These are phyloP conservation scores for Phytopythium helicoides DNA, from an alignment of 352 stramenopile species.

Conservation along the genomic window DNA sequence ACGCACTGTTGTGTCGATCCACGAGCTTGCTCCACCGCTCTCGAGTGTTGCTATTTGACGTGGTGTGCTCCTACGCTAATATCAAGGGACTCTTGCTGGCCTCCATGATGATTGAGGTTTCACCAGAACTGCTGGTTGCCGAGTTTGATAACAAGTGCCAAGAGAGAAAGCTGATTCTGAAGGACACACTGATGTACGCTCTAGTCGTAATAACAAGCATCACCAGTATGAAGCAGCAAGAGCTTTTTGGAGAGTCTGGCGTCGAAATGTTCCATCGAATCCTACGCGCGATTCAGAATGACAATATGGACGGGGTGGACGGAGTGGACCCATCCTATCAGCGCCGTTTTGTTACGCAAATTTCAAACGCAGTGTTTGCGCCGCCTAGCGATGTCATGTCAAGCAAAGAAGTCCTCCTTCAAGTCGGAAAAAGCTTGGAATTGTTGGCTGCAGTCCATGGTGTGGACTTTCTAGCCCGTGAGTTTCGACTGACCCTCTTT, in stretches of 20 bases:
- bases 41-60: constrained; percentile 43
- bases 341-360: constrained; percentile 7
- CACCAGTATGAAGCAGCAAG: constrained; percentile 24
- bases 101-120: constrained; percentile 30
- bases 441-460: constrained; percentile 18
- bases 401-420: constrained; percentile 8
- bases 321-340: constrained; percentile 3
- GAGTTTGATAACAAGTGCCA: constrained; percentile 29
- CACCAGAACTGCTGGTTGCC: constrained; percentile 25
- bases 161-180: constrained; percentile 19
- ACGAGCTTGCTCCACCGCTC: constrained; percentile 17
- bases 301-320: constrained; percentile 22
- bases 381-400: constrained; percentile 1
- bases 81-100: constrained; percentile 46
- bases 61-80: constrained; percentile 32
- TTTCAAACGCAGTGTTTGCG: constrained; percentile 3
- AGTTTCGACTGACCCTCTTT: constrained; percentile 20
- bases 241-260: constrained; percentile 29
- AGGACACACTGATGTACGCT: constrained; percentile 24
- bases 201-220: constrained; percentile 24
- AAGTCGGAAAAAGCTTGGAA: constrained; percentile 25
- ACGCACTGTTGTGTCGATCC: constrained; percentile 28
- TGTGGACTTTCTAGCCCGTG: constrained; percentile 5
- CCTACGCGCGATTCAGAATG: constrained; percentile 25
- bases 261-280: constrained; percentile 32